Percentiles rank a stretch among this genome's conserved stretches.
phyloP scores from a whole-genome alignment of 2,329 filamentous ascomycete species.

The Pestalotiopsis sp. region DNA sequence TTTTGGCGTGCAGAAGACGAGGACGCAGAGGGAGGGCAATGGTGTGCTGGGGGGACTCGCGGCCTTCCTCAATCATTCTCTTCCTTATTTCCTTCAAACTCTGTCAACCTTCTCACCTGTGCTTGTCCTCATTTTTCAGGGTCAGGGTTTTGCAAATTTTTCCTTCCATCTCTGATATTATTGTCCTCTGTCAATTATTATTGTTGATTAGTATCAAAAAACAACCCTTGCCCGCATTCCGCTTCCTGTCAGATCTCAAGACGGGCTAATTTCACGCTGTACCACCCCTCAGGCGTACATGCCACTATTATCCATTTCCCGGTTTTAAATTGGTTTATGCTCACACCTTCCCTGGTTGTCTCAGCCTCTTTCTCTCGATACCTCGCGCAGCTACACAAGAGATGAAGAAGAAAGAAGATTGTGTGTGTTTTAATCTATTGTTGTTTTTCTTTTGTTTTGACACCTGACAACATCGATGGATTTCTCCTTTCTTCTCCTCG shows the following conservation, averaged over 20 bases:
- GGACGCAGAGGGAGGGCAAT: background rate
- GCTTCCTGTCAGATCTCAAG: background rate
- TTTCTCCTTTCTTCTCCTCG: background rate
- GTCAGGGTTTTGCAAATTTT: background rate
- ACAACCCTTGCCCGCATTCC: background rate
- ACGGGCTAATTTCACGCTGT: background rate
- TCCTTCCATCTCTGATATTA: background rate
- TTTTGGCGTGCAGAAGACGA: too few species aligned
- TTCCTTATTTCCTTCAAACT: background rate
- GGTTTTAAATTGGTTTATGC: constrained; percentile 9
- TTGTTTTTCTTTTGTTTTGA: background rate
- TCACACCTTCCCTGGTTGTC: constrained; percentile 8
- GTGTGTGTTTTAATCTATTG: background rate
- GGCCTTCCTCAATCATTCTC: background rate
- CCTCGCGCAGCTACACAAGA: background rate
- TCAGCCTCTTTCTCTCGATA: background rate
- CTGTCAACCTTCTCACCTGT: background rate
- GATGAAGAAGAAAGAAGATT: background rate
- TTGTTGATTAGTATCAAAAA: background rate
- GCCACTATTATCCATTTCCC: background rate
- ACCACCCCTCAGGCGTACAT: background rate
- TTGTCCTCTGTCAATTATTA: background rate
- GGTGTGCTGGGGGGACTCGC: background rate
- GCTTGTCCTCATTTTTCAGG: background rate
- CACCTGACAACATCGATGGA: background rate